Base-by-base conservation (phyloP, 2,329 filamentous ascomycete species). In the Calonectria pteridis region DNA sequence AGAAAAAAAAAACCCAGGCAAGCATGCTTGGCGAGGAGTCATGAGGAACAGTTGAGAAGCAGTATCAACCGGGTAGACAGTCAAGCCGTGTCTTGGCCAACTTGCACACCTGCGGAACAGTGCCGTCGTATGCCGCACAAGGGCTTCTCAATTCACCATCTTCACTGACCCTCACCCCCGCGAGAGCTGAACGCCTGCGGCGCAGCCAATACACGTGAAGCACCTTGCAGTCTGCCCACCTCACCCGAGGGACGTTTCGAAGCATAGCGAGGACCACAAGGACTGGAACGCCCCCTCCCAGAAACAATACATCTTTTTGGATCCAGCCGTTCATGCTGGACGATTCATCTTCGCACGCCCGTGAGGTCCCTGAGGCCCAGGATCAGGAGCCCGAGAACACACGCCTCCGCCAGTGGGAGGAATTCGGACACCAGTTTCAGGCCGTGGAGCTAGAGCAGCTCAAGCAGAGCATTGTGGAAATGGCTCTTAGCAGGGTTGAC, bases 401-500 rank as follows among this genome's bases (percentile, higher is more conserved):
- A n/a, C 76, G 73, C 7, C 74, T 73, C 14, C 67, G 74, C 40
- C 73, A 72, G 78, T 80, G 79, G 79, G 73, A 81, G 67, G 74
- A 81, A 5, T 77, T 78, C 43, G 79, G 79, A 18, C 78, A 81
- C 31, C 53, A 37, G 23, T 79, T 80, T 28, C 53, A 77, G 58
- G 35, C 49, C 0, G 74, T 73, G 67, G 76, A 81, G 66, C 77
- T 81, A 26, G 79, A 80, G 49, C 58, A 72, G 23, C 78, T 83
- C 64, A 82, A 81, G 75, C 78, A 75, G 73, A 83, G 80, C 67
- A 81, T 83, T 55, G 79, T 77, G 20, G 80, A 80, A 67, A 87
- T 87, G 86, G 86, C 86, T 2, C 78, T 87, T 35, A 87, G 85
- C 73, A 81, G 83, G 55, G 81, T 87, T 43, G 84, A 87, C 18